Evolutionary conservation across 495 filamentous ascomycete species (phyloP).

Genomic region (Lophiotrema nucula): DNA sequence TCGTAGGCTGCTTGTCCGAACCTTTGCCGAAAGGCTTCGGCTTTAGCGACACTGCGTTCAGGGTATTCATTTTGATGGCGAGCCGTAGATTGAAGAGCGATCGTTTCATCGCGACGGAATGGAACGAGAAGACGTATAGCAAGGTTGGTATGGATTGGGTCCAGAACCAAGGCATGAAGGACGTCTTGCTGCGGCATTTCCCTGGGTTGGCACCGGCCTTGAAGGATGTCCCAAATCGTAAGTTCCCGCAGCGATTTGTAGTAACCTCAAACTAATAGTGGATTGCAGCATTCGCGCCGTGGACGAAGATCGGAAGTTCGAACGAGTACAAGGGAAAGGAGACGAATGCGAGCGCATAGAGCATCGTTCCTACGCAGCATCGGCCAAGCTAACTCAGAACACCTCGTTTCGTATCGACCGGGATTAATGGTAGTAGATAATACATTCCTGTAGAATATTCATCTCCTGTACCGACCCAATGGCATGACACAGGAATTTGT

Average conservation of each 20-base stretch:
- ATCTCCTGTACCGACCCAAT: too few relatives aligned
- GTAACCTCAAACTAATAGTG: background rate
- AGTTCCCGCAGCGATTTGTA: background rate
- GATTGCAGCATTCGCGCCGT: conserved; percentile 42
- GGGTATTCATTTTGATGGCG: conserved; percentile 23
- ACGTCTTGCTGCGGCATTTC: conserved; percentile 42
- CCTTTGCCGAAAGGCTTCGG: conserved; percentile 46
- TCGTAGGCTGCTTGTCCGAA: conserved; percentile 44
- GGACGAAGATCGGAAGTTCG: conserved; percentile 33
- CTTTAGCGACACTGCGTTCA: conserved; percentile 30
- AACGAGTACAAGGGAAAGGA: conserved; percentile 39
- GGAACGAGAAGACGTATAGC: conserved; percentile 42
- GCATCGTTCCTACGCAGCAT: too few relatives aligned
- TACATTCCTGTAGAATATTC: too few relatives aligned
- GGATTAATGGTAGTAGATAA: too few relatives aligned
- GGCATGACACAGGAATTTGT: too few relatives aligned
- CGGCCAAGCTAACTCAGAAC: too few relatives aligned
- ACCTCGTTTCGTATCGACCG: too few relatives aligned
- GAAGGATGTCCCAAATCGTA: conserved; percentile 31
- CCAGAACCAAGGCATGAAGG: conserved; percentile 40
- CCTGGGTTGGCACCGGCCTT: conserved; percentile 38
- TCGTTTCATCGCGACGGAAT: conserved; percentile 42
- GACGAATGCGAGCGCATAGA: conserved; percentile 24
- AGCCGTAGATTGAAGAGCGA: conserved; percentile 42
- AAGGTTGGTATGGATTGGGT: conserved; percentile 46